Base-by-base conservation (phyloP, 495 filamentous ascomycete species). In the Gamarada debralockiae region DNA sequence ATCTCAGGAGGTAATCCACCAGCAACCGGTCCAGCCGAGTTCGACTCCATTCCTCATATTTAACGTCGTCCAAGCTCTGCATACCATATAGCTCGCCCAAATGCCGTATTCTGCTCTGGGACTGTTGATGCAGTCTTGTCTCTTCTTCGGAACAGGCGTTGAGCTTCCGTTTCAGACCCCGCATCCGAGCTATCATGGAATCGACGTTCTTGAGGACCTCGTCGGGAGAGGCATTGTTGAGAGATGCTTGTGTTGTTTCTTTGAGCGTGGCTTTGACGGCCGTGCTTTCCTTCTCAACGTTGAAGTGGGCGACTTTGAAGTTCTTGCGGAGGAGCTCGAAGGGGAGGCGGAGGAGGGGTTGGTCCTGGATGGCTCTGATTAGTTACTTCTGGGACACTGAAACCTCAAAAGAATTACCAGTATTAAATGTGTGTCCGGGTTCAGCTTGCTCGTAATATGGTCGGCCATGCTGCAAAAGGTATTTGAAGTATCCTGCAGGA, bases 301-400 rank as follows among this genome's bases (percentile, higher is more conserved):
- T 71, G 55, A 86, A 81, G 63, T 95, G 93, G 17, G 90, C 85
- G 0, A 83, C 79, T 62, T 96, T 95, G 72, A 97, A 92, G 66
- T 95, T 97, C 64, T 89, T 87, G 48, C 93, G 87, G 37, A 89
- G 82, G 48, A 97, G 83, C 67, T 97, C 92, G 67, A 90, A 82
- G 18, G 93, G 93, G 3, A 97, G 77, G 18, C 90, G 87, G 59
- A 98, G 85, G 55, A 97, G 89, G 21, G 93, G 87, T 81, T 97
- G 92, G 67, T 98, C 93, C 92, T 96, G 47, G 23, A 10, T 15
- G 14, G 31, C 20, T 36, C 13, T 34, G 36, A 37, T 42, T 18
- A 18, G n/a, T 43, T 53, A 29, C 34, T 75, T 86, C 80, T 15
- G 80, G 54, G 44, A 56, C 34, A 39, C 57, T 56, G 40, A 36